Evolutionary conservation across 129 eudicot species (phyloP), one percentile per base, ranked within the genome.

Genomic region (Gnaphalium uliginosum): DNA sequence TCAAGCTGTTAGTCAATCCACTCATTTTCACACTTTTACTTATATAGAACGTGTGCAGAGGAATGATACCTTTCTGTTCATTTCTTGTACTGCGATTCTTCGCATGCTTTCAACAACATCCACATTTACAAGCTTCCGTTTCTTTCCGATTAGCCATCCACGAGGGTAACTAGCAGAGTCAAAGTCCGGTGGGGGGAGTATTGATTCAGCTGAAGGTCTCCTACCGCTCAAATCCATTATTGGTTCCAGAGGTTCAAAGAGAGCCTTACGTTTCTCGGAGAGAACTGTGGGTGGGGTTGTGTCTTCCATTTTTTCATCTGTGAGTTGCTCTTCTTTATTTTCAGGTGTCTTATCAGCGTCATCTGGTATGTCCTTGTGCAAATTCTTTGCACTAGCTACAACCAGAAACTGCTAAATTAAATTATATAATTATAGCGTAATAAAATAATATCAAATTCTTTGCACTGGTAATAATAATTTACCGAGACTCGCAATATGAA

Each of bases 61-160:
- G 32, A 58, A 67, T 3, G 54, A n/a, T 77, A 88, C 98, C 92
- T 91, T 91, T 81, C 93, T 79, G 80, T 93, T 93, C 96, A 93
- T 93, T 83, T 93, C 98, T 81, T 93, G 95, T 11, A 93, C 88
- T 0, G 95, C 98, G 25, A 93, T 93, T 75, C 96, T 85, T 6
- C 98, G 87, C 98, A 90, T 93, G 74, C 92, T 93, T 83, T 93
- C 98, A 41, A 93, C 98, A 65, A 93, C 98, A 63, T 93, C 98
- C 48, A 93, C 98, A 56, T 93, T 93, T 22, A 93, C 97, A 2
- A 93, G 97, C 83, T 93, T 93, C 68, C 97, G 81, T 76, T 88
- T 93, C 90, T 93, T 93, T 66, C 98, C 97, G 18, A 88, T 81
- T 33, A 93, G 86, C 98, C 98, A 93, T 23, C 97, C 98, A 60